Conservation (phyloP, 495 filamentous ascomycete species). For the Penicillium antarcticum region DNA sequence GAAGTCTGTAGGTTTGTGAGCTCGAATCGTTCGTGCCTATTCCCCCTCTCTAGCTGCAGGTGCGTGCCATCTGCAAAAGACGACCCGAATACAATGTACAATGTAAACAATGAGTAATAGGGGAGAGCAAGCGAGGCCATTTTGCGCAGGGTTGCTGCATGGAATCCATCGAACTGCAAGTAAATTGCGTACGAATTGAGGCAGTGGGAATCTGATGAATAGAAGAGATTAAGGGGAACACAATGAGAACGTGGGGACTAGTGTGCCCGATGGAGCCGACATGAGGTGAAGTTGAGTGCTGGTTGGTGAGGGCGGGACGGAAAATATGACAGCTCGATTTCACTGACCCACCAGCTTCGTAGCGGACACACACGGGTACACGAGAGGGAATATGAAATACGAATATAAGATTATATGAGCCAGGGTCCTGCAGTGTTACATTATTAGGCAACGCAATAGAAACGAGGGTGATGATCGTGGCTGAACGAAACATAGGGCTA, state of each 20-base stretch:
- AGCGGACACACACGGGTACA: not conserved
- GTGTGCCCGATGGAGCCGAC: slow-evolving; percentile 11
- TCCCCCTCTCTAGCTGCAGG: slow-evolving; percentile 15
- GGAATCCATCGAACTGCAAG: not conserved
- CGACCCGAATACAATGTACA: not conserved
- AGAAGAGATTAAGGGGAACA: not conserved
- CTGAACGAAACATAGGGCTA: slow-evolving; percentile 1
- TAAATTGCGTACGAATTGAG: not conserved
- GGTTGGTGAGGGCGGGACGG: slow-evolving; percentile 17
- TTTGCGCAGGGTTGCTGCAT: not conserved
- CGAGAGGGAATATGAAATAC: not conserved
- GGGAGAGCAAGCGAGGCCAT: too few relatives aligned
- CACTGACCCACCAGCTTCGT: not conserved
- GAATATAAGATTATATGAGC: too few relatives aligned
- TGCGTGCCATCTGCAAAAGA: slow-evolving; percentile 22
- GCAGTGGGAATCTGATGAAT: not conserved
- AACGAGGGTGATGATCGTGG: not conserved
- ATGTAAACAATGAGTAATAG: not conserved
- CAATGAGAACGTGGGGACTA: slow-evolving; percentile 24
- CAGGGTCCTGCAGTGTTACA: too few relatives aligned
- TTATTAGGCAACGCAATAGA: too few relatives aligned
- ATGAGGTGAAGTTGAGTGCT: not conserved
- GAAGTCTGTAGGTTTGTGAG: slow-evolving; percentile 14
- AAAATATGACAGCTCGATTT: slow-evolving; percentile 44
- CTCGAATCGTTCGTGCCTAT: slow-evolving; percentile 23